phyloP scores from a whole-genome alignment of 192 early-diverging fungal genomes.

The Coemansia sp. region DNA sequence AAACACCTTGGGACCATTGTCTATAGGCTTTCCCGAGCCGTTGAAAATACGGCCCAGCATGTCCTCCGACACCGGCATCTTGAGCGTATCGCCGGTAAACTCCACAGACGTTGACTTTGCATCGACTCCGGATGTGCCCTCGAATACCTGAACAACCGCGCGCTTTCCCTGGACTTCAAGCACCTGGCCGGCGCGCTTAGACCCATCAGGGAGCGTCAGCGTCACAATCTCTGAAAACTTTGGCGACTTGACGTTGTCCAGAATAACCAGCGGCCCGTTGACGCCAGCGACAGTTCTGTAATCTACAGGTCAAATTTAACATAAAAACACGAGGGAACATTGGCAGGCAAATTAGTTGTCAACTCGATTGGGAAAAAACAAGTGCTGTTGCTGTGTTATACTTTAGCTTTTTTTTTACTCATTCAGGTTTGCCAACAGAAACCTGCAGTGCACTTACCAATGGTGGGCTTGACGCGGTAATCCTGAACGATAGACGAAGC shows the following conservation, averaged over 20 bases:
- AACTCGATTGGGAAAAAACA: no score
- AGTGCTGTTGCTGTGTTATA: no score
- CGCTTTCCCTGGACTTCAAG: constrained; percentile 95
- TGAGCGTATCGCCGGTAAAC: constrained; percentile 93
- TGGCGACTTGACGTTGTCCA: constrained; percentile 98
- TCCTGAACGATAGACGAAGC: constrained; percentile 54
- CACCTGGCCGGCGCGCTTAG: constrained; percentile 93
- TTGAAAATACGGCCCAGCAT: constrained; percentile 99
- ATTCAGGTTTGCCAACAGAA: neutral
- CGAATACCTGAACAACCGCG: constrained; percentile 97
- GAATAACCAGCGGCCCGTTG: constrained; percentile 96
- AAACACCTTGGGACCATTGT: constrained; percentile 99
- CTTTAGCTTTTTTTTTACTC: neutral
- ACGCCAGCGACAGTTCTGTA: constrained; percentile 97
- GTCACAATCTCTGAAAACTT: constrained; percentile 98
- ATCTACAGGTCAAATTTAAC: constrained; percentile 59
- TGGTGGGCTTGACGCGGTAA: constrained; percentile 52
- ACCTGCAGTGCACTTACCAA: constrained; percentile 25
- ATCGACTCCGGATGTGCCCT: constrained; percentile 96
- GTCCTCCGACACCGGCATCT: constrained; percentile 98
- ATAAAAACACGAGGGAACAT: neutral
- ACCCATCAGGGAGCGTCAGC: constrained; percentile 95
- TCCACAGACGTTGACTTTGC: constrained; percentile 93
- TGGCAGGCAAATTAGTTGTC: no score
- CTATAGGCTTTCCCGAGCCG: constrained; percentile 98